Conservation (phyloP, 192 early-diverging fungal genomes). For the Thamnidium elegans region DNA sequence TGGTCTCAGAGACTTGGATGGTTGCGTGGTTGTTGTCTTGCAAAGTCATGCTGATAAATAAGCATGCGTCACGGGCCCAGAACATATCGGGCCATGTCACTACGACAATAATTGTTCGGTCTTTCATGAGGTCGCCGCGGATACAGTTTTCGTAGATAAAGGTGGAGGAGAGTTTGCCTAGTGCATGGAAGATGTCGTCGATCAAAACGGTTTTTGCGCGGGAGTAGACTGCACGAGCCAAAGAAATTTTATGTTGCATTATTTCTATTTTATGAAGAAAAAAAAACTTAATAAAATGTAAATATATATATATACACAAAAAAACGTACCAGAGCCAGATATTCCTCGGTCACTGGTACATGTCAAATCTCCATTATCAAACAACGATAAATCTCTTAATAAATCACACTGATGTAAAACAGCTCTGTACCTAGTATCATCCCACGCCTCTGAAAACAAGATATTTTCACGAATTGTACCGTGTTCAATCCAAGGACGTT, state of each 20-base stretch:
- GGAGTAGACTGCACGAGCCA: constrained; percentile 79
- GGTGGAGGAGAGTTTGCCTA: constrained; percentile 47
- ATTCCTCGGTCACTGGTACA: constrained; percentile 65
- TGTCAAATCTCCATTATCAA: constrained; percentile 68
- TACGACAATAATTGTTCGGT: constrained; percentile 78
- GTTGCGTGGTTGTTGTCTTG: constrained; percentile 28
- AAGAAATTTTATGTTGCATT: constrained; percentile 72
- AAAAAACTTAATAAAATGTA: neutral
- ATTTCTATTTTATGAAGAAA: constrained; percentile 37
- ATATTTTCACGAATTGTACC: constrained; percentile 71
- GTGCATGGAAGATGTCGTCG: constrained; percentile 74
- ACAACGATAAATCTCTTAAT: constrained; percentile 59
- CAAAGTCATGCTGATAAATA: constrained; percentile 48
- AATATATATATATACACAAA: neutral
- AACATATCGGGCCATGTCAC: constrained; percentile 64
- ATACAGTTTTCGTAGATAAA: constrained; percentile 52
- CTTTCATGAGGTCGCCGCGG: constrained; percentile 62
- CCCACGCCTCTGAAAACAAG: constrained; percentile 57
- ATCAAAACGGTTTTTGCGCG: constrained; percentile 67
- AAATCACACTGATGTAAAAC: constrained; percentile 71
- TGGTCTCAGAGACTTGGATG: neutral
- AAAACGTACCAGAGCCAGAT: constrained; percentile 51
- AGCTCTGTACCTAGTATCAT: constrained; percentile 56
- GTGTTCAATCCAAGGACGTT: constrained; percentile 57
- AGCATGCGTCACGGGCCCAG: constrained; percentile 50